phyloP scores from a whole-genome alignment of 805 yeast genomes.

The Wickerhamomyces queroliae region DNA sequence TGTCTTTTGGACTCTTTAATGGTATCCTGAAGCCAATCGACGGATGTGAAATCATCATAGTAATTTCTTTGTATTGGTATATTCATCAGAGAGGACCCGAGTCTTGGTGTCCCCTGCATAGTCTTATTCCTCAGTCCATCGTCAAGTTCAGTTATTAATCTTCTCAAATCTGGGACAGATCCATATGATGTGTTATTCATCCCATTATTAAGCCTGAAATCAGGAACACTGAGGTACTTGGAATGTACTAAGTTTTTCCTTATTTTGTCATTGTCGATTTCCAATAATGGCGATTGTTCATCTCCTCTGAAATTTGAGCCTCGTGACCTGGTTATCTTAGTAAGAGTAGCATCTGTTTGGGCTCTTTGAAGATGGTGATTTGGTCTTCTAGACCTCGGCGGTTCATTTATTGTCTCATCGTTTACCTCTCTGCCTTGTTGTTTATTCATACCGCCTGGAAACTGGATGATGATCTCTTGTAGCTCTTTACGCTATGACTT shows the following conservation, averaged over 20 bases:
- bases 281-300: too few species aligned
- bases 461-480: too few species aligned
- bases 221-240: background rate
- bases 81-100: background rate
- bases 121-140: background rate
- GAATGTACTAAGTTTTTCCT: too few species aligned
- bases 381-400: background rate
- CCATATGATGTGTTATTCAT: background rate
- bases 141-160: background rate
- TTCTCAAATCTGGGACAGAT: background rate
- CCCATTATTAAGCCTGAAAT: background rate
- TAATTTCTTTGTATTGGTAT: conserved; percentile 24
- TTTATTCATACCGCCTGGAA: too few species aligned
- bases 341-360: background rate
- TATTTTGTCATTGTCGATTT: too few species aligned
- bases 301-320: too few species aligned
- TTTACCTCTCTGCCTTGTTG: too few species aligned
- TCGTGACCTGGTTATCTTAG: background rate
- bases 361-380: too few species aligned
- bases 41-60: conserved; percentile 57
- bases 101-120: background rate
- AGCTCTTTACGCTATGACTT: too few species aligned
- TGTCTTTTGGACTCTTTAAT: conserved; percentile 36
- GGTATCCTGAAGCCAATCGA: conserved; percentile 52
- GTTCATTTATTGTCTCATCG: too few species aligned